Percentiles rank a stretch among this genome's conserved stretches.
Conservation (phyloP, 768 basidiomycete genomes). For the Pluteus cervinus region DNA sequence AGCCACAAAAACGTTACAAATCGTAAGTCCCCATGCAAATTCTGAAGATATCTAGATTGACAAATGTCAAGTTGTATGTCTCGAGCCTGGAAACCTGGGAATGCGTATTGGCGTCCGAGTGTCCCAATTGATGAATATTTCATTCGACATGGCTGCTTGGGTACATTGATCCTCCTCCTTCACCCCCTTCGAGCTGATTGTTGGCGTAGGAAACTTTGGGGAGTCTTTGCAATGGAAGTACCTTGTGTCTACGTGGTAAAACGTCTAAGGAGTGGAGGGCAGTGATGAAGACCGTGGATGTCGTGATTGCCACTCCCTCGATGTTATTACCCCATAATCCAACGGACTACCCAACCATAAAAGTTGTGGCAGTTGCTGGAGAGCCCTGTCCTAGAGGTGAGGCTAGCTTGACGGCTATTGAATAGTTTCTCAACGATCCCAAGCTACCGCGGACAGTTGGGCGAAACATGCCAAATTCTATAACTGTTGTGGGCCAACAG, state of each 20-base stretch:
- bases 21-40: conserved; percentile 26
- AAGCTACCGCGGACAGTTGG: conserved; percentile 40
- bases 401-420: conserved; percentile 6
- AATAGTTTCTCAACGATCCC: background rate
- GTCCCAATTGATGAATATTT: conserved; percentile 55
- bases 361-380: conserved; percentile 49
- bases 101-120: conserved; percentile 53
- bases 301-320: conserved; percentile 53
- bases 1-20: conserved; percentile 55
- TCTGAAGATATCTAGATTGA: conserved; percentile 14
- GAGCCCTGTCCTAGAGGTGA: conserved; percentile 49
- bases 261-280: conserved; percentile 45
- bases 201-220: conserved; percentile 49
- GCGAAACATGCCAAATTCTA: conserved; percentile 35
- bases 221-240: conserved; percentile 45
- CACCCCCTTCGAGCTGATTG: conserved; percentile 23
- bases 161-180: conserved; percentile 20
- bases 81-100: conserved; percentile 48
- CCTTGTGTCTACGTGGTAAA: conserved; percentile 48
- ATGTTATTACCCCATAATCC: conserved; percentile 47
- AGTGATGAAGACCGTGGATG: conserved; percentile 45
- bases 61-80: conserved; percentile 30
- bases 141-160: conserved; percentile 68
- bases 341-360: conserved; percentile 47
- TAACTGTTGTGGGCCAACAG: conserved; percentile 54